Conservation (phyloP, 2,329 filamentous ascomycete genomes). For the Fonsecaea nubica region DNA sequence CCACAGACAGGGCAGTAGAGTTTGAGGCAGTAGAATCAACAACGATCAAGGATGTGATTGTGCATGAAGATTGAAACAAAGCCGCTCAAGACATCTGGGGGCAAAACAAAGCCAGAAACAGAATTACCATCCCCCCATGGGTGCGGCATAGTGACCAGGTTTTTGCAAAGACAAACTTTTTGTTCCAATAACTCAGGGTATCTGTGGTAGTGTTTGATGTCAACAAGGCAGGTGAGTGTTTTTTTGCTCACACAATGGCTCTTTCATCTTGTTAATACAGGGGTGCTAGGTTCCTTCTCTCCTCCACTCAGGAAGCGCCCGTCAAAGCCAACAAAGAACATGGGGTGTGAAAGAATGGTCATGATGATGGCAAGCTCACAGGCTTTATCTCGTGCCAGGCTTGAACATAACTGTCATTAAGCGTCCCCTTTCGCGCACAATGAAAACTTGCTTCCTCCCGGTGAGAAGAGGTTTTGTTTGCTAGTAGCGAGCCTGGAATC, state of each 20-base stretch:
- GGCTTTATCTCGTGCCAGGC: not conserved
- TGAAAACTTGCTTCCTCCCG: not conserved
- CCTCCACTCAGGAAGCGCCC: not conserved
- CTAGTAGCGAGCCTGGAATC: slow-evolving; percentile 30
- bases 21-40: too few relatives aligned
- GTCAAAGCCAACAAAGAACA: not conserved
- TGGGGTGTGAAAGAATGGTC: not conserved
- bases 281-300: not conserved
- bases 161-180: slow-evolving; percentile 8
- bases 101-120: too few relatives aligned
- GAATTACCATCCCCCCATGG: not conserved
- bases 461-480: not conserved
- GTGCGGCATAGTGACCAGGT: not conserved
- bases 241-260: not conserved
- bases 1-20: too few relatives aligned
- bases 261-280: not conserved
- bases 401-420: slow-evolving; percentile 4
- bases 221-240: slow-evolving; percentile 3
- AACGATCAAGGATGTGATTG: too few relatives aligned
- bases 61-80: too few relatives aligned
- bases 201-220: not conserved
- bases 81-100: too few relatives aligned
- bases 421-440: not conserved
- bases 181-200: slow-evolving; percentile 14
- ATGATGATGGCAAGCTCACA: not conserved